phyloP scores from a whole-genome alignment of 495 filamentous ascomycete genomes.

The Coniosporium apollinis region DNA sequence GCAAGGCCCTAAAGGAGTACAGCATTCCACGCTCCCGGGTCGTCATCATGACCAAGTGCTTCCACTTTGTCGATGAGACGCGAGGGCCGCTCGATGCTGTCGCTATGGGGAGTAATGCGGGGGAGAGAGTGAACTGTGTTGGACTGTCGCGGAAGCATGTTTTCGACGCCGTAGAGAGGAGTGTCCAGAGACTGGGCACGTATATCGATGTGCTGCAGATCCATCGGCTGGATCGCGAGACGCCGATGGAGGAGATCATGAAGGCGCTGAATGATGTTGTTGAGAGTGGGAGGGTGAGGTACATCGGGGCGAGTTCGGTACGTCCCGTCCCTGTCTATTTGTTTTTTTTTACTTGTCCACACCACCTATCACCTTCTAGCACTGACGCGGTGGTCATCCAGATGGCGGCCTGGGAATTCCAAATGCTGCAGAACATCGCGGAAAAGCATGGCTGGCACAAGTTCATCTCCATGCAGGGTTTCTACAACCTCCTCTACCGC shows the following conservation, averaged over 20 bases:
- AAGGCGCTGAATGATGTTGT: constrained; percentile 40
- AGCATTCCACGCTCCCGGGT: constrained; percentile 27
- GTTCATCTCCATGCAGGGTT: constrained; percentile 44
- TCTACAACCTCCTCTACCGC: constrained; percentile 38
- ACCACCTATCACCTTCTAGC: too few species aligned
- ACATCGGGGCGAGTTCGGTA: constrained; percentile 26
- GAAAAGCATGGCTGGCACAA: constrained; percentile 36
- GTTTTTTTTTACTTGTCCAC: too few species aligned
- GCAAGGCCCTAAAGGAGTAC: constrained; percentile 30
- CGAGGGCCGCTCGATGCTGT: constrained; percentile 17
- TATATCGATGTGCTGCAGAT: constrained; percentile 67
- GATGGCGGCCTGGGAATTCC: constrained; percentile 45
- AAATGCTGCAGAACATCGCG: constrained; percentile 35
- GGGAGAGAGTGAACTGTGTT: constrained; percentile 29
- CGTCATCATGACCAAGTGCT: constrained; percentile 31
- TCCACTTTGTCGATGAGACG: constrained; percentile 15
- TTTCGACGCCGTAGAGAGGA: constrained; percentile 52
- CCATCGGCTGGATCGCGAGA: constrained; percentile 44
- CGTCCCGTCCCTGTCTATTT: too few species aligned
- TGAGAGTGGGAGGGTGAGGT: constrained; percentile 39
- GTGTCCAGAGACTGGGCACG: constrained; percentile 44
- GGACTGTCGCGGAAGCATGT: constrained; percentile 28
- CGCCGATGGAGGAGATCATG: constrained; percentile 55
- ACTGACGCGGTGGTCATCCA: too few species aligned
- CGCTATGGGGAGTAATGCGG: constrained; percentile 17